Evolutionary conservation across 129 eudicot genomes (phyloP).

Genomic region (Rutidosis leptorrhynchoides): DNA sequence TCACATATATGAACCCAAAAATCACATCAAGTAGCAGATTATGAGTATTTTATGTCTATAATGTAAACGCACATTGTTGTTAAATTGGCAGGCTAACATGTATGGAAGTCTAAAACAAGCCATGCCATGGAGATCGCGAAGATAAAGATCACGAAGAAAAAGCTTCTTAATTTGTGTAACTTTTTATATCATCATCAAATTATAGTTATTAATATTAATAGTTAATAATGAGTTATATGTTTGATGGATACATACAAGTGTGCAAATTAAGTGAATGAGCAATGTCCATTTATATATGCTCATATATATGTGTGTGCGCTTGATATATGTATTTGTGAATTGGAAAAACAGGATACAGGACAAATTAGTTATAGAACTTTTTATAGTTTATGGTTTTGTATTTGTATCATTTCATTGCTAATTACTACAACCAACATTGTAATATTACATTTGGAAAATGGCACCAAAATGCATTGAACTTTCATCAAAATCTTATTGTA

Average conservation of each 20-base stretch:
- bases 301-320: neutral
- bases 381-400: neutral
- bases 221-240: neutral
- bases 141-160: slow-evolving; percentile 3
- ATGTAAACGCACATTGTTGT: neutral
- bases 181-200: neutral
- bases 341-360: neutral
- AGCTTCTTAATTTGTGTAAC: neutral
- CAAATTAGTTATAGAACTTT: neutral
- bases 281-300: slow-evolving; percentile 1
- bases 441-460: neutral
- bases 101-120: slow-evolving; percentile 55
- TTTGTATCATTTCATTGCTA: slow-evolving; percentile 3
- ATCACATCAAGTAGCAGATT: neutral
- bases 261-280: neutral
- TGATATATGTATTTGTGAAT: slow-evolving; percentile 11
- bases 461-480: too few species aligned
- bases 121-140: slow-evolving; percentile 52
- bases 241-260: slow-evolving; percentile 1
- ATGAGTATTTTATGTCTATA: neutral
- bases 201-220: neutral
- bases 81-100: slow-evolving; percentile 44
- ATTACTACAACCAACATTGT: neutral
- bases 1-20: too few species aligned
- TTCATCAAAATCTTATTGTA: too few species aligned